Base-by-base conservation (phyloP, 2,329 filamentous ascomycete genomes). In the Eurotiales sp. region DNA sequence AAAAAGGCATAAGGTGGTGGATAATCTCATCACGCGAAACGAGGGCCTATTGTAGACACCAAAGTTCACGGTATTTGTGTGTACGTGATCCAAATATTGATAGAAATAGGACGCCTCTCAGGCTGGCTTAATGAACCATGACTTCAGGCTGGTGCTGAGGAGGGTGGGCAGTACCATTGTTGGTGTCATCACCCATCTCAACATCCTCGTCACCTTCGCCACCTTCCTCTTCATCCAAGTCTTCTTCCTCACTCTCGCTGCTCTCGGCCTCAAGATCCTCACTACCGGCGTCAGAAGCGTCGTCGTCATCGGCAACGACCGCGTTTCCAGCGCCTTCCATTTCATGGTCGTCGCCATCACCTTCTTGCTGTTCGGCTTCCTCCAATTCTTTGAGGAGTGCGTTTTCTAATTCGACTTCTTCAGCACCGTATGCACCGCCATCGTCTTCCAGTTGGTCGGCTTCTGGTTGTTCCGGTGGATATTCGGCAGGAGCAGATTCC, bases 401-500 rank as follows among this genome's bases (percentile, higher is more conserved):
- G 47, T 85, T 83, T 57, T 85, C 84, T 30, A 85, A 85, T 43
- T 90, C 89, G 14, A 83, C 84, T 70, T 96, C 92, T 51, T 97
- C 93, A 19, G 88, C 90, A 56, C 92, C 93, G 65, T 99, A 99
- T 59, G 87, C 83, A 22, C 88, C 86, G 50, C 78, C 81, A 61
- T 95, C 93, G 61, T 96, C 92, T 39, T 87, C 87, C 46, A 82
- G 80, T 40, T 86, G 80, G 65, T 99, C 95, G 48, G 91, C 93
- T 70, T 99, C 93, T 37, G 93, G 93, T 74, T 99, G 93, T 70
- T 99, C 93, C 55, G 93, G 95, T 25, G 93, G 93, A 70, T 89
- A 99, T 73, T 99, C 92, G 58, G 93, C 85, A 2, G 93, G 93
- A 25, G 93, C 93, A 68, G 90, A 93, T 59, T 91, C 92, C 66